Conservation (phyloP, 1,284 basidiomycete genomes). For the Ustilago sp. region DNA sequence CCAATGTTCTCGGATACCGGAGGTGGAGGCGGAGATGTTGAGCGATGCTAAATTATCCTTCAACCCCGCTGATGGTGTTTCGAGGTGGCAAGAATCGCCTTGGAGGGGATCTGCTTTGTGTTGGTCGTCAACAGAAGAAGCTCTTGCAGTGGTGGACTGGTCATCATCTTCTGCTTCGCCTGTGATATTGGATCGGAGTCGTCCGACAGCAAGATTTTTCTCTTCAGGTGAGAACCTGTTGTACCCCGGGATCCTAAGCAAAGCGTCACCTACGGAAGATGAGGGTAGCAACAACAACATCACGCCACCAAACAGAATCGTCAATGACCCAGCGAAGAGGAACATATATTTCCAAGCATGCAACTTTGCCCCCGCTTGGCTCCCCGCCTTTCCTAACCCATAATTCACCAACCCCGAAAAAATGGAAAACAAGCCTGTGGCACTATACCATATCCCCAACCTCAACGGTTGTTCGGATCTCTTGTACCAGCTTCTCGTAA, state of each 20-base stretch:
- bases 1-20: conserved; percentile 59
- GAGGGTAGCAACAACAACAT: conserved; percentile 71
- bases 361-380: conserved; percentile 58
- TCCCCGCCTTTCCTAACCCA: conserved; percentile 70
- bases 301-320: conserved; percentile 71
- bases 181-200: conserved; percentile 69
- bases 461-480: conserved; percentile 59
- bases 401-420: conserved; percentile 72
- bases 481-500: conserved; percentile 73
- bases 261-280: conserved; percentile 68
- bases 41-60: conserved; percentile 40
- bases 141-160: conserved; percentile 24
- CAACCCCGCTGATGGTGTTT: conserved; percentile 14
- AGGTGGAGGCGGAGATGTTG: conserved; percentile 42
- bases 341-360: conserved; percentile 73
- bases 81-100: conserved; percentile 3
- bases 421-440: conserved; percentile 71
- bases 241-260: conserved; percentile 52
- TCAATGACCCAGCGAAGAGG: conserved; percentile 72
- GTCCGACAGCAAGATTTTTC: conserved; percentile 64
- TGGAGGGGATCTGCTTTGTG: conserved; percentile 20
- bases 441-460: conserved; percentile 72
- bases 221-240: conserved; percentile 52
- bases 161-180: conserved; percentile 68
- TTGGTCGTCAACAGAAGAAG: conserved; percentile 14